Base-by-base conservation (phyloP, 1,284 basidiomycete species). In the Irpex sp. region DNA sequence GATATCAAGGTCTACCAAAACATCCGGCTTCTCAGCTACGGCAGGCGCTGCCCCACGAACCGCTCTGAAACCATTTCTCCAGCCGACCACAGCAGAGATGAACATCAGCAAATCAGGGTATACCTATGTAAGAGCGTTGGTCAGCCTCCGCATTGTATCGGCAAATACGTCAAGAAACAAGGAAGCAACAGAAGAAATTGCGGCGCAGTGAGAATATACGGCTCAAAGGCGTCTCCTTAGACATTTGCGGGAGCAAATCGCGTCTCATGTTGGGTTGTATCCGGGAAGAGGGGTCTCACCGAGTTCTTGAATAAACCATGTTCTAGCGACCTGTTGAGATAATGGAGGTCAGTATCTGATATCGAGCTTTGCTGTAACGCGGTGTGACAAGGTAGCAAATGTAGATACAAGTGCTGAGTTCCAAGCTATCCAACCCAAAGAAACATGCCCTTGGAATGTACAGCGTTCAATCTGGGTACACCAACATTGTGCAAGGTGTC, bases 221-320 rank as follows among this genome's bases (percentile, higher is more conserved):
- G 32, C 32, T 38, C 32, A 38, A 38, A 38, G 32, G 32, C 32
- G 32, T 7, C 32, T 38, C 32, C 1, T 38, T 7, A 9, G 7
- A 38, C 32, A 7, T 38, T 38, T 38, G 32, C 6, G 32, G 32
- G 13, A 54, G 49, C 6, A 18, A 13, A 5, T 54, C 13, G 49
- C 49, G 49, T 54, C 13, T 54, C 49, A 4, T 13, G 15, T 15
- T 54, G 13, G 4, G 6, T 54, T 54, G 49, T n/a, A 13, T 15
- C 1, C 49, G 49, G 49, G 49, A 54, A 54, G 13, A 54, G 15
- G 15, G 15, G 49, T 18, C 49, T 71, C 66, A 93, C 92, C 66
- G 92, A 88, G 76, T 92, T 89, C 69, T 85, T 85, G 76, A 94
- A 90, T 1, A 94, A 76, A 15, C 92, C 93, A 58, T 85, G 85